Base-by-base conservation (phyloP, 2,329 filamentous ascomycete genomes). In the Rugonectria rugulosa region DNA sequence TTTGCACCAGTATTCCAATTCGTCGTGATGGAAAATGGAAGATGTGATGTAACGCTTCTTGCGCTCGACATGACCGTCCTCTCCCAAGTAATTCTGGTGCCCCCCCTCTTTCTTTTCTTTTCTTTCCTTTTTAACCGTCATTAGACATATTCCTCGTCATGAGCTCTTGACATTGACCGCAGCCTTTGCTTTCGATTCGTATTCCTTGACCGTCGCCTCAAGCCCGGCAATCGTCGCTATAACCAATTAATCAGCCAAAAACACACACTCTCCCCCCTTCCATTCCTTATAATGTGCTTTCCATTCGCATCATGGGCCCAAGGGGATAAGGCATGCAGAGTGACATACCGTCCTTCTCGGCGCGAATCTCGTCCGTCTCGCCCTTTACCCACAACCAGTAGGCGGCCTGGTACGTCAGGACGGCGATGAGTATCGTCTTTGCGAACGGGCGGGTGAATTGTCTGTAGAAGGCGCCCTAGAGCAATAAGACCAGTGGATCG, bases 361-460 rank as follows among this genome's bases (percentile, higher is more conserved):
- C 75, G 68, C 82, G 86, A 53, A 84, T 78, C 75, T 95, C 91
- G 49, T 90, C 81, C 27, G 83, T 82, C 72, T 93, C 90, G 45
- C 94, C 79, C 73, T 88, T 90, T 31, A 84, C 71, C 91, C 91
- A 95, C 12, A 76, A 77, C 77, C 85, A 91, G 75, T 93, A 94
- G 12, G 82, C 74, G n/a, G 90, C 66, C 74, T 95, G 91, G 72
- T 94, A 95, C 2, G 88, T 89, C 68, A 91, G 87, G 51, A 92
- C 82, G 49, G 91, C 89, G 68, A 89, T 81, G 31, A 94, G 80
- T 62, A 91, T 84, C 49, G 87, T 86, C 75, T 92, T 94, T 48
- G 85, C 81, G 40, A 94, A 79, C 3, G 91, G 90, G 2, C 88
- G 81, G 32, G 87, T 85, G 69, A 92, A 92, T 12, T 85, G 86